phyloP scores from a whole-genome alignment of 1,284 basidiomycete species.

The Malassezia restricta region DNA sequence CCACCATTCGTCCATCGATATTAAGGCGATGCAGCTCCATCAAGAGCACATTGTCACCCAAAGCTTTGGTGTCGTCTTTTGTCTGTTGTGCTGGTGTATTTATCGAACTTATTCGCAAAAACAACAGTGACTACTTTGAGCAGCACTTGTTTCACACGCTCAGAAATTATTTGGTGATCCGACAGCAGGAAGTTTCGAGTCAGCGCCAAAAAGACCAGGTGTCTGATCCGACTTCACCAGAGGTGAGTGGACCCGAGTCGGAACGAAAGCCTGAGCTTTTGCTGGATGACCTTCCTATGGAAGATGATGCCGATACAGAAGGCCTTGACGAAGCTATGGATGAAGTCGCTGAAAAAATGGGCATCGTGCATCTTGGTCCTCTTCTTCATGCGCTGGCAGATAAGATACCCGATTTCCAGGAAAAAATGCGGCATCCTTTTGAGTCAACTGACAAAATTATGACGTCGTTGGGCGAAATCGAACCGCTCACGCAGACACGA shows the following conservation, averaged over 20 bases:
- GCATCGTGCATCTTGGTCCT: constrained; percentile 81
- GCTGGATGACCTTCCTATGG: constrained; percentile 11
- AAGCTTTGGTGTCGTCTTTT: constrained; percentile 74
- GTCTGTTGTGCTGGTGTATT: constrained; percentile 77
- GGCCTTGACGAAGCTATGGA: constrained; percentile 65
- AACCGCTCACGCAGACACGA: constrained; percentile 82
- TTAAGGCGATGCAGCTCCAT: constrained; percentile 29
- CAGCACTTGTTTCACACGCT: constrained; percentile 94
- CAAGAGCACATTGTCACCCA: constrained; percentile 47
- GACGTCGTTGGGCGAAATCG: constrained; percentile 47
- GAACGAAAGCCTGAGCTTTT: constrained; percentile 18
- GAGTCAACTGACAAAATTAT: constrained; percentile 55
- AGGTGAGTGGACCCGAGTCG: neutral
- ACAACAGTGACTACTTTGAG: constrained; percentile 98
- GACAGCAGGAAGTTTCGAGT: constrained; percentile 57
- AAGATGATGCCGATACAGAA: constrained; percentile 40
- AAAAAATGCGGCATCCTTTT: constrained; percentile 60
- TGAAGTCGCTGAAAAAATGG: constrained; percentile 77
- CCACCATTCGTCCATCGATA: constrained; percentile 29
- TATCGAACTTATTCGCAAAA: constrained; percentile 92
- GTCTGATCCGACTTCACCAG: neutral
- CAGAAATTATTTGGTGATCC: constrained; percentile 73
- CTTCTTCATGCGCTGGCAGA: constrained; percentile 68
- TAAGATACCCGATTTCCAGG: constrained; percentile 60
- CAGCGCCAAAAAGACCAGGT: constrained; percentile 18